Conservation (phyloP, 139 green algal genomes). For the Closterium sp. region DNA sequence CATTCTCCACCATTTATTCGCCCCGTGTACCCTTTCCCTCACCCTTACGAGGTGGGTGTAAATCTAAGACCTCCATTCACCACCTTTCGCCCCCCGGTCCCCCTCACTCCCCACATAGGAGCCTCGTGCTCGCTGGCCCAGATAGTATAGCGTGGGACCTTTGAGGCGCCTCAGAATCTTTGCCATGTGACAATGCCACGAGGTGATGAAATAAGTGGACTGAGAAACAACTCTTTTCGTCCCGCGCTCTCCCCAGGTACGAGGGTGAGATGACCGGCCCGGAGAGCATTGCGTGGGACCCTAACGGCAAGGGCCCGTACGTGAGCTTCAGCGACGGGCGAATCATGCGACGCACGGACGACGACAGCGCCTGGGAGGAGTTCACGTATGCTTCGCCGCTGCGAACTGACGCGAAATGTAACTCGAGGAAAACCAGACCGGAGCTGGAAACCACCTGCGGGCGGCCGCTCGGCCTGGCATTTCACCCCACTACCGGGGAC, state of each 20-base stretch:
- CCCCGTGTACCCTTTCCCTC: not conserved
- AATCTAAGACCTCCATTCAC: no score
- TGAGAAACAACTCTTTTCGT: not conserved
- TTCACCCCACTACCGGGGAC: slow-evolving; percentile 31
- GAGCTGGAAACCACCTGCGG: slow-evolving; percentile 29
- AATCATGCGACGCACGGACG: slow-evolving; percentile 7
- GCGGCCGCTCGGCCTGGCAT: slow-evolving; percentile 32
- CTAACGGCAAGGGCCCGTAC: slow-evolving; percentile 20
- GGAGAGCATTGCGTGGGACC: slow-evolving; percentile 42
- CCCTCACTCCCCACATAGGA: not conserved
- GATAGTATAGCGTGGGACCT: not conserved
- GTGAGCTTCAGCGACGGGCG: slow-evolving; percentile 4
- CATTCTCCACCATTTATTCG: not conserved
- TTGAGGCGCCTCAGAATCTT: no score
- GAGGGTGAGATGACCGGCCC: not conserved
- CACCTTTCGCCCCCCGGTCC: not conserved
- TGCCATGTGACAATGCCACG: no score
- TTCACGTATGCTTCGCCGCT: not conserved
- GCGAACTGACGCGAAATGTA: not conserved
- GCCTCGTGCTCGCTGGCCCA: not conserved
- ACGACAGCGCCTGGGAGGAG: not conserved
- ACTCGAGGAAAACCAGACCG: not conserved
- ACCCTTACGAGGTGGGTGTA: not conserved
- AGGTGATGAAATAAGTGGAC: no score
- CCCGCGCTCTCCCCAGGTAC: not conserved